phyloP scores from a whole-genome alignment of 2,329 filamentous ascomycete genomes.

The Beauveria scarabaeidicola region DNA sequence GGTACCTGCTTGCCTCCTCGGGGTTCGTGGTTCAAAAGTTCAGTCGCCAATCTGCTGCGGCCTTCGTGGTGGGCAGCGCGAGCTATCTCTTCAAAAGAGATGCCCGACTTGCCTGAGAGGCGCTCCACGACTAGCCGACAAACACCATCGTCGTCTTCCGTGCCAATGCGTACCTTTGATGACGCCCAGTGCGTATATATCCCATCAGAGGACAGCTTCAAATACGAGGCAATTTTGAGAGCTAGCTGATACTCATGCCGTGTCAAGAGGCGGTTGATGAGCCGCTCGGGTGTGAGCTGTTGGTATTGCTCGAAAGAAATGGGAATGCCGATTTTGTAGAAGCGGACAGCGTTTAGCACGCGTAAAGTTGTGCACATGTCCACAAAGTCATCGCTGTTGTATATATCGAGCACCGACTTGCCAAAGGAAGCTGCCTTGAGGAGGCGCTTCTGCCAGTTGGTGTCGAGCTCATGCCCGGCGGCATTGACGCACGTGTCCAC shows the following conservation, averaged over 20 bases:
- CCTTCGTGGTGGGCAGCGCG: slow-evolving; percentile 92
- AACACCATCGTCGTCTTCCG: slow-evolving; percentile 79
- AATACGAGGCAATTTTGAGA: slow-evolving; percentile 76
- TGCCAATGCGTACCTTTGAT: slow-evolving; percentile 79
- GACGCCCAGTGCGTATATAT: slow-evolving; percentile 98
- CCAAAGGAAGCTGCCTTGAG: slow-evolving; percentile 96
- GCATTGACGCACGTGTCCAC: slow-evolving; percentile 92
- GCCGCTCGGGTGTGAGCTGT: slow-evolving; percentile 76
- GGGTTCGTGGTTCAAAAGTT: slow-evolving; percentile 87
- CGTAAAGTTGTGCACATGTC: slow-evolving; percentile 94
- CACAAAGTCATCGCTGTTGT: slow-evolving; percentile 97
- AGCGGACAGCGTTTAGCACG: slow-evolving; percentile 85
- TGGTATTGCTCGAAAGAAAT: slow-evolving; percentile 92
- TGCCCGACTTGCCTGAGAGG: slow-evolving; percentile 77
- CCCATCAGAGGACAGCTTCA: slow-evolving; percentile 75
- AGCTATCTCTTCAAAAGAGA: slow-evolving; percentile 93
- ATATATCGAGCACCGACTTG: slow-evolving; percentile 93
- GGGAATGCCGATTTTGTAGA: slow-evolving; percentile 83
- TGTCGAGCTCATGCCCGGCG: slow-evolving; percentile 82
- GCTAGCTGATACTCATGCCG: slow-evolving; percentile 87
- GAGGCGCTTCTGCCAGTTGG: slow-evolving; percentile 89
- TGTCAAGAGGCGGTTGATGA: slow-evolving; percentile 80
- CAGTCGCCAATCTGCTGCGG: slow-evolving; percentile 76
- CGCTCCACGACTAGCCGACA: slow-evolving; percentile 81
- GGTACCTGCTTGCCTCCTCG: slow-evolving; percentile 94